Evolutionary conservation across 805 yeast species (phyloP).

Genomic region (Saccharomyces eubayanus): DNA sequence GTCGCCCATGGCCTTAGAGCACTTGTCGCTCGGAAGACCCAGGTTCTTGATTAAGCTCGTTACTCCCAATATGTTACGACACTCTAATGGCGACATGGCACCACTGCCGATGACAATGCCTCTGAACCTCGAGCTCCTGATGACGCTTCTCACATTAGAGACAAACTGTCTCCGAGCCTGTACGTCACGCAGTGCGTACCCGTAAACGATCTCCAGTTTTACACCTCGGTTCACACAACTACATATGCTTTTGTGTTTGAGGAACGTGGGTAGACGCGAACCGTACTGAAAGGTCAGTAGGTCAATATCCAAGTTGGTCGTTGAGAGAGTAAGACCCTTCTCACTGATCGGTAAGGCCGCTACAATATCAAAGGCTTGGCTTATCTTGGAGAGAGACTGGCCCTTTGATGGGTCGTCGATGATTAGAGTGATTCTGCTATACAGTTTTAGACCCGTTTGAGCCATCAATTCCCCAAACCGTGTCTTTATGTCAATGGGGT

Average conservation of each 20-base stretch:
- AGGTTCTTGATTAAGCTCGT: slow-evolving; percentile 54
- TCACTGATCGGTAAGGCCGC: slow-evolving; percentile 79
- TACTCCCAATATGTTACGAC: slow-evolving; percentile 64
- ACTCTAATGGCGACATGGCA: slow-evolving; percentile 44
- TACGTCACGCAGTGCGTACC: slow-evolving; percentile 38
- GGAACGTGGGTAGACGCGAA: slow-evolving; percentile 59
- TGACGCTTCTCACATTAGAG: slow-evolving; percentile 61
- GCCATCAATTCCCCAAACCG: slow-evolving; percentile 26
- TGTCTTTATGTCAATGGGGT: slow-evolving; percentile 33
- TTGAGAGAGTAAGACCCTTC: slow-evolving; percentile 64
- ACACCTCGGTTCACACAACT: slow-evolving; percentile 79
- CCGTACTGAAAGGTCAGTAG: slow-evolving; percentile 64
- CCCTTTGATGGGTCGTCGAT: slow-evolving; percentile 73
- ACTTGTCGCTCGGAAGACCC: slow-evolving; percentile 60
- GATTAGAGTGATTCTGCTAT: slow-evolving; percentile 65
- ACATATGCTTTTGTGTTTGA: slow-evolving; percentile 78
- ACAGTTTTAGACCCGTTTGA: slow-evolving; percentile 39
- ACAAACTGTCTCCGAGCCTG: slow-evolving; percentile 54
- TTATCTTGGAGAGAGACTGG: slow-evolving; percentile 37
- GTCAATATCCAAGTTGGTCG: slow-evolving; percentile 73
- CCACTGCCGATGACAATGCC: slow-evolving; percentile 80
- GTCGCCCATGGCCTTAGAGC: slow-evolving; percentile 49
- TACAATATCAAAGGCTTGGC: slow-evolving; percentile 58
- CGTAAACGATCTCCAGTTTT: slow-evolving; percentile 69
- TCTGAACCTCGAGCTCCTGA: slow-evolving; percentile 71